phyloP scores from a whole-genome alignment of 768 basidiomycete genomes.

The Filobasidium wieringae region DNA sequence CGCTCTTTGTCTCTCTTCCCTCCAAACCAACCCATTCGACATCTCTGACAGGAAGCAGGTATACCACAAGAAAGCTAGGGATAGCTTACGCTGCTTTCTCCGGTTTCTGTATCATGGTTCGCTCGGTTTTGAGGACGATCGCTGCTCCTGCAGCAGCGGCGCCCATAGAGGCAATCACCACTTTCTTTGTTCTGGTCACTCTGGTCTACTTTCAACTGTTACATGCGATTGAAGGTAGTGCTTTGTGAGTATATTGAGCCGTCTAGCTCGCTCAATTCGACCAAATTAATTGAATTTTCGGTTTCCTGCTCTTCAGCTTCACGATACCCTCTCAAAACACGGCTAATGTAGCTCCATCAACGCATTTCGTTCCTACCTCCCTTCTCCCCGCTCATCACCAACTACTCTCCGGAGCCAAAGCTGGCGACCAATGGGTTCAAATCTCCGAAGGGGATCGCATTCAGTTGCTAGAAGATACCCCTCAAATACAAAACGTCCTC shows the following conservation, averaged over 20 bases:
- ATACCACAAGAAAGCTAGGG: no score
- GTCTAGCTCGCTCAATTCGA: neutral
- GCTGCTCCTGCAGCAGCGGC: constrained; percentile 15
- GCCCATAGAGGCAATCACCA: constrained; percentile 68
- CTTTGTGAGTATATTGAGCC: constrained; percentile 35
- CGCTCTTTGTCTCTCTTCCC: no score
- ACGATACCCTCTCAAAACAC: neutral
- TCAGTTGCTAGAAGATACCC: neutral
- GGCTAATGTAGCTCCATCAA: neutral
- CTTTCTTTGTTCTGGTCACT: constrained; percentile 76
- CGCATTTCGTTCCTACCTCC: constrained; percentile 9
- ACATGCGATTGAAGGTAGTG: constrained; percentile 74
- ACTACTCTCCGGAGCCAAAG: neutral
- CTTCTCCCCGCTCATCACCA: constrained; percentile 3
- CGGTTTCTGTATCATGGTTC: neutral
- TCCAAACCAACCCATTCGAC: no score
- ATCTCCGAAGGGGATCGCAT: neutral
- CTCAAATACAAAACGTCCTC: neutral
- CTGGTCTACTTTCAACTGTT: constrained; percentile 91
- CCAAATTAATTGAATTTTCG: neutral
- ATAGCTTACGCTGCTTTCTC: no score
- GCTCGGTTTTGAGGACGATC: neutral
- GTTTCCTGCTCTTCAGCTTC: neutral
- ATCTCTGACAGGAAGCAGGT: no score
- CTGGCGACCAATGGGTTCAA: neutral